Base-by-base conservation (phyloP, 1,284 basidiomycete genomes). In the Apiotrichum sp. region DNA sequence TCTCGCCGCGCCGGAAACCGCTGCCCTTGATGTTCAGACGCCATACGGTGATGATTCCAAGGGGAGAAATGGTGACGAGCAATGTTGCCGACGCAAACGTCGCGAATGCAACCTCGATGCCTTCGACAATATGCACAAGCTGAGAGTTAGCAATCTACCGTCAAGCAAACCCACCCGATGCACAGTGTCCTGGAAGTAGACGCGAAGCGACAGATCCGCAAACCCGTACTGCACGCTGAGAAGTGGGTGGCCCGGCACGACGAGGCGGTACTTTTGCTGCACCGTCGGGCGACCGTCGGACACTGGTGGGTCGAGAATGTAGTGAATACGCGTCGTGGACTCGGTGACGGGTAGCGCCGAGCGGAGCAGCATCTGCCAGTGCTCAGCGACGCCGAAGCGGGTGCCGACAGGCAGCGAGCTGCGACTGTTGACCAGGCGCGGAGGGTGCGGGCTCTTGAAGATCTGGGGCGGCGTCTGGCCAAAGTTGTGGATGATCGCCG, bases 401-500 rank as follows among this genome's bases (percentile, higher is more conserved):
- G 79, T 80, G 3, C 85, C 86, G 3, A 86, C 73, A 0, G 90
- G 88, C 13, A 93, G 79, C 5, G 81, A 84, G 1, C 82, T 80
- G 11, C 83, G 74, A 1, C 29, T 32, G 32, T 52, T 50, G 70
- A 86, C 80, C 62, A 84, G 82, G 14, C 91, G 82, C 43, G 80
- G 76, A 0, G 90, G 90, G 78, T 97, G 93, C 3, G 89, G 83
- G 1, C 78, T 69, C n/a, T 78, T 80, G 75, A 97, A 98, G n/a
- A 97, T 81, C 69, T 90, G 91, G 32, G 85, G 80, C 2, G 91
- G 91, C 0, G 92, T 93, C 75, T 93, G 90, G 14, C 91, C 91
- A 67, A 93, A 88, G 63, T 95, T 96, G 75, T 97, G 93, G 47
- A 98, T 96, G 62, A 93, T 95, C 4, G 92, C 90, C 7, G 93